Evolutionary conservation across 2,329 filamentous ascomycete species (phyloP).

Genomic region (Rosellinia necatrix): DNA sequence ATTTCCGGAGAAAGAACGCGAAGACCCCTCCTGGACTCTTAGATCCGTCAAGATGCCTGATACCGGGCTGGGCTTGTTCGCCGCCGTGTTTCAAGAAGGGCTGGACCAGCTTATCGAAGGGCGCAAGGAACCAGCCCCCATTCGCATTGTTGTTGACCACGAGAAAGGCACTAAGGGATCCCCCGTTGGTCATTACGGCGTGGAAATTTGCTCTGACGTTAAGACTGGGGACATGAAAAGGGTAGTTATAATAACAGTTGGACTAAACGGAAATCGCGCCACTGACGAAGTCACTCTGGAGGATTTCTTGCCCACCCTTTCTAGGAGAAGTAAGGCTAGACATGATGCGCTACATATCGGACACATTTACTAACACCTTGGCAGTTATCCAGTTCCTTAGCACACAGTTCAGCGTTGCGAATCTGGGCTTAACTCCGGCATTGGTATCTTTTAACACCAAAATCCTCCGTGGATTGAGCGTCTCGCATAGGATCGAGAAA

Average conservation of each 20-base stretch:
- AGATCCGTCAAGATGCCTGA: constrained; percentile 69
- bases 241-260: constrained; percentile 58
- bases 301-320: constrained; percentile 75
- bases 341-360: neutral
- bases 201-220: constrained; percentile 73
- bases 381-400: constrained; percentile 74
- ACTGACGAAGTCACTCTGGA: constrained; percentile 74
- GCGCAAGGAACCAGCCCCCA: constrained; percentile 68
- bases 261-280: constrained; percentile 71
- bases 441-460: constrained; percentile 80
- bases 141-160: constrained; percentile 76
- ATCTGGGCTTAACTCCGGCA: constrained; percentile 66
- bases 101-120: constrained; percentile 65
- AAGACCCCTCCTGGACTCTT: constrained; percentile 79
- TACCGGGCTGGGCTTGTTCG: constrained; percentile 61
- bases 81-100: constrained; percentile 74
- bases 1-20: constrained; percentile 82
- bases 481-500: constrained; percentile 66
- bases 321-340: constrained; percentile 66
- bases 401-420: constrained; percentile 69
- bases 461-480: constrained; percentile 70
- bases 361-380: constrained; percentile 39
- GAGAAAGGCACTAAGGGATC: constrained; percentile 68
- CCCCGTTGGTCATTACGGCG: constrained; percentile 68
- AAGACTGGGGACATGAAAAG: constrained; percentile 56